A percentile compares a stretch with the other conserved stretches of the same genome.
phyloP scores from a whole-genome alignment of 768 basidiomycete genomes.

The Melanogaster broomeanus region DNA sequence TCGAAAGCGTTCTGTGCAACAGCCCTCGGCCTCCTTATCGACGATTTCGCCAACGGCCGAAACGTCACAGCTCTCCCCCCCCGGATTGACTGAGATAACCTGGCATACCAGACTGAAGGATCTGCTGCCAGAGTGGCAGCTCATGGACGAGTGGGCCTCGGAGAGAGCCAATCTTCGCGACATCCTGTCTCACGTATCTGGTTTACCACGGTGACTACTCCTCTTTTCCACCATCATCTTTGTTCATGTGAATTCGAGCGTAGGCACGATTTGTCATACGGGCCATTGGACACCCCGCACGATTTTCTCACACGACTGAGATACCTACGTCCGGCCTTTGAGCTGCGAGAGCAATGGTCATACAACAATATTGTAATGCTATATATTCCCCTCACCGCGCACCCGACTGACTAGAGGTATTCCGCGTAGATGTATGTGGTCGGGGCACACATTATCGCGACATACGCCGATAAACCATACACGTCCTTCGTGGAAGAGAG shows the following conservation, averaged over 20 bases:
- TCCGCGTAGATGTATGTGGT: conserved; percentile 41
- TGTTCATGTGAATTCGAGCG: neutral
- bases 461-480: conserved; percentile 35
- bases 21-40: conserved; percentile 42
- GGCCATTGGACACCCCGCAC: too few relatives aligned
- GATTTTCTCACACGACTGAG: conserved; percentile 27
- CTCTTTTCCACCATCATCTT: neutral
- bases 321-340: conserved; percentile 33
- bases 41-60: conserved; percentile 38
- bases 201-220: conserved; percentile 34
- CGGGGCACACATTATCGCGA: conserved; percentile 37
- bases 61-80: conserved; percentile 37
- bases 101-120: conserved; percentile 41
- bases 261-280: conserved; percentile 38
- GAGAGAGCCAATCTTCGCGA: conserved; percentile 39
- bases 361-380: conserved; percentile 41
- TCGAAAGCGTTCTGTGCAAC: conserved; percentile 43
- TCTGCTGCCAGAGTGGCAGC: conserved; percentile 43
- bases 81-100: conserved; percentile 26
- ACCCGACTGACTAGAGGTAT: neutral
- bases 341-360: conserved; percentile 37
- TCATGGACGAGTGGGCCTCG: conserved; percentile 43
- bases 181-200: conserved; percentile 42
- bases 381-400: neutral
- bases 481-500: conserved; percentile 42